These are phyloP conservation scores for Pestalotiopsis sp. DNA, from an alignment of 2,329 filamentous ascomycete genomes.

Conservation along the genomic window DNA sequence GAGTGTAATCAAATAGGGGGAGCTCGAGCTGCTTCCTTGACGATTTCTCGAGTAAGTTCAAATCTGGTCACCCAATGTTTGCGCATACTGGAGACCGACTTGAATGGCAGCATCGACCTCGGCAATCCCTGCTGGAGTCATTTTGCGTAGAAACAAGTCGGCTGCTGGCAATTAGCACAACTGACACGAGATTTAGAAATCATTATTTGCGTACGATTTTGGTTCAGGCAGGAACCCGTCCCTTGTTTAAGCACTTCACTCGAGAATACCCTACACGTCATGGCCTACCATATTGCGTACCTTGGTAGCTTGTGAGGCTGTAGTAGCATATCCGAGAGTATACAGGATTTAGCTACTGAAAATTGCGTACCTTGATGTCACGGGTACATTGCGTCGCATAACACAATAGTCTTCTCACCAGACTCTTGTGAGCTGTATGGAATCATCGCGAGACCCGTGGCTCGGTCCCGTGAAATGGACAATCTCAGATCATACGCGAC, in stretches of 20 bases:
- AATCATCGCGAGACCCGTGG: background rate
- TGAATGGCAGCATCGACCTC: slow-evolving; percentile 5
- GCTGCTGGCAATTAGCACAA: background rate
- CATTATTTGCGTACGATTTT: background rate
- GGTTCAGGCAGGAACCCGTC: background rate
- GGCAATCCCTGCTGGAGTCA: background rate
- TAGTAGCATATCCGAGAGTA: background rate
- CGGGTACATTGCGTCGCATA: background rate
- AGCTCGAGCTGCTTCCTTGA: background rate
- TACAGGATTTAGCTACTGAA: background rate
- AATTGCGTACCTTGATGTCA: background rate
- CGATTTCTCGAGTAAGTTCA: background rate
- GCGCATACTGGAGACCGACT: background rate
- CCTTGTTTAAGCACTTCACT: background rate
- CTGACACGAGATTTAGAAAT: background rate
- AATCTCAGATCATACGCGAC: too few relatives aligned
- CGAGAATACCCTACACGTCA: background rate
- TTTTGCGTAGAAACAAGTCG: background rate
- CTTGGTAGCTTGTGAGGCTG: background rate
- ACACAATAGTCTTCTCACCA: background rate
- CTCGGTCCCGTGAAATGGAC: background rate
- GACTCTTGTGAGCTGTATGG: background rate
- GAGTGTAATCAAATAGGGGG: background rate
- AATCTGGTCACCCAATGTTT: too few relatives aligned
- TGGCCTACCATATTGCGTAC: background rate